A percentile compares a stretch with the other conserved stretches of the same genome.
Evolutionary conservation across 331 rosid species (phyloP).

Genomic region (Quercus lobata): DNA sequence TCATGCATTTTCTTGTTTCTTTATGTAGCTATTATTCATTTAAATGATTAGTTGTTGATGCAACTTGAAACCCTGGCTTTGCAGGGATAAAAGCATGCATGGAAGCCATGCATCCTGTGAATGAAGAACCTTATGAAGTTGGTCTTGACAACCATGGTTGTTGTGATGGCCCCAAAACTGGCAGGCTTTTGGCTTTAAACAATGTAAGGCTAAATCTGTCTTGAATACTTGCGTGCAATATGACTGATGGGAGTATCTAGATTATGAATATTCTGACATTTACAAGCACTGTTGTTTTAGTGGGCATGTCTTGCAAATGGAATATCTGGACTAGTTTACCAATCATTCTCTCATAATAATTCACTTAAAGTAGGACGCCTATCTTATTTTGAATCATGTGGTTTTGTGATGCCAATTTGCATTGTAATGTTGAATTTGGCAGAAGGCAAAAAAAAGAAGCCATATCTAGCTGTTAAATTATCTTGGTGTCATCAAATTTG

Average conservation of each 20-base stretch:
- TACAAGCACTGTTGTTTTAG: background rate
- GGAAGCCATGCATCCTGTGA: slow-evolving; percentile 43
- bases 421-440: background rate
- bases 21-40: background rate
- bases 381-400: background rate
- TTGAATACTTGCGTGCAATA: slow-evolving; percentile 8
- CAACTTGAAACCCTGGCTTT: slow-evolving; percentile 18
- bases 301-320: background rate
- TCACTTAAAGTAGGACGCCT: background rate
- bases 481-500: background rate
- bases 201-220: slow-evolving; percentile 41
- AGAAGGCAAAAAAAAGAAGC: background rate
- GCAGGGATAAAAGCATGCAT: slow-evolving; percentile 85
- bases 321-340: background rate
- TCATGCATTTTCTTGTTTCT: background rate
- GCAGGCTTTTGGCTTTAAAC: slow-evolving; percentile 57
- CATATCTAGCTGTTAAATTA: background rate
- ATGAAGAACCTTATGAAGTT: slow-evolving; percentile 77
- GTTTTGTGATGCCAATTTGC: background rate
- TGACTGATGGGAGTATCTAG: background rate
- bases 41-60: background rate
- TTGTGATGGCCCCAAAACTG: slow-evolving; percentile 78
- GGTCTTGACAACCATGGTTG: slow-evolving; percentile 78
- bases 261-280: slow-evolving; percentile 2
- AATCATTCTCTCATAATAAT: background rate